Evolutionary conservation across 495 filamentous ascomycete genomes (phyloP), one percentile per base, ranked within the genome.

Genomic region (Xylaria sp.): DNA sequence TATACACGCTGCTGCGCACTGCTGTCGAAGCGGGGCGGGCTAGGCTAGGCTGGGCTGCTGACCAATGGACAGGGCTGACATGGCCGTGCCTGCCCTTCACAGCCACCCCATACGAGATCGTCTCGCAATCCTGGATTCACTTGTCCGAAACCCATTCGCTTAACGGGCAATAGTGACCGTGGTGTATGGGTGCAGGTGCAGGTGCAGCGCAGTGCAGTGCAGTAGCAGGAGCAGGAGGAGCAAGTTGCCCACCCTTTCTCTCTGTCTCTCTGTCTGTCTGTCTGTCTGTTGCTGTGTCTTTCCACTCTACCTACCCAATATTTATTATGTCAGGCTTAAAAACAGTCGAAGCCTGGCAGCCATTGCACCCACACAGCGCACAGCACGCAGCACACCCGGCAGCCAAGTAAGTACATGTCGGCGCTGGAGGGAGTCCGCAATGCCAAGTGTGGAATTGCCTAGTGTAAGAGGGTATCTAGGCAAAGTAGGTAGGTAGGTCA

Each of bases 1-100:
- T n/a, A n/a, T n/a, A n/a, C n/a, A n/a, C n/a, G n/a, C n/a, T n/a
- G 57, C 31, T 37, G 33, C 31, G 17, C 29, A 31, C 55, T 50
- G 55, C 55, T 70, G 68, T 62, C 33, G 59, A 44, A 55, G 68
- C 68, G 59, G 68, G 59, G 58, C 59, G 31, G 68, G 58, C 68
- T 70, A 70, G 68, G 68, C 68, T 70, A 55, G 68, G 68, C 68
- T 70, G 59, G 68, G 58, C 43, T 61, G 55, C 55, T 62, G 59
- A 68, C 66, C 64, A 67, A 67, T 67, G 48, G 64, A 67, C 64
- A 67, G 64, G 64, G 66, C 58, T 61, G 58, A 70, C 58, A 43
- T 19, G 66, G 33, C 44, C 68, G 21, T 61, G 41, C 44, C 26
- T 41, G 46, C 44, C 58, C 17, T 37, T 29, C 31, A 40, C 67